Evolutionary conservation across 164 flowering plant genomes (phyloP).

Genomic region (Paratinospora sagittata): DNA sequence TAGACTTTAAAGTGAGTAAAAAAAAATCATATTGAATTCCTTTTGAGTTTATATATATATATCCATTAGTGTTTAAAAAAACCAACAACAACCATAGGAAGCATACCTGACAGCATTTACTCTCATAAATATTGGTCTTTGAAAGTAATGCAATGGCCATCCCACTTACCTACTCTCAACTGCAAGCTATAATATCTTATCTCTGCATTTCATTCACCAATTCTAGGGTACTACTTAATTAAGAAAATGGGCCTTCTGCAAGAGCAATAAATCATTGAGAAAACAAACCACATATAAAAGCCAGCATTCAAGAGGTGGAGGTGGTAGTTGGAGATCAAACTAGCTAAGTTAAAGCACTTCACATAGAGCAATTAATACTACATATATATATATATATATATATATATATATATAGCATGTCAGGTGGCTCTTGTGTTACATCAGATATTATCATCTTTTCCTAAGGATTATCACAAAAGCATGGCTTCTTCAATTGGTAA

Average conservation of each 20-base stretch:
- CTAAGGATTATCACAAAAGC: background rate
- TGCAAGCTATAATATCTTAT: too few relatives aligned
- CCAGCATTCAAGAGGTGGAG: background rate
- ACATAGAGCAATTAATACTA: background rate
- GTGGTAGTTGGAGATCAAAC: background rate
- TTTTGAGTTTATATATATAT: too few relatives aligned
- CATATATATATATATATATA: too few relatives aligned
- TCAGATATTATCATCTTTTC: background rate
- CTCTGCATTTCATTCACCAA: background rate
- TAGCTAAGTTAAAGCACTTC: background rate
- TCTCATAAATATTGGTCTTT: too few relatives aligned
- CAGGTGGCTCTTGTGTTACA: background rate
- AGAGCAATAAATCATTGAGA: background rate
- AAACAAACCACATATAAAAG: background rate
- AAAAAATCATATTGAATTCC: too few relatives aligned
- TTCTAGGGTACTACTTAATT: background rate
- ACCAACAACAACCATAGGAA: too few relatives aligned
- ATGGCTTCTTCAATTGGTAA: constrained; percentile 21
- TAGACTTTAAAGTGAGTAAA: too few relatives aligned
- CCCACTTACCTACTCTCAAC: too few relatives aligned
- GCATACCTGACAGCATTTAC: too few relatives aligned
- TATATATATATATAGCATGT: too few relatives aligned
- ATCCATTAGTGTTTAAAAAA: too few relatives aligned
- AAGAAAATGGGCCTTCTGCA: background rate
- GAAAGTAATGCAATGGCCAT: too few relatives aligned